Percentiles rank a stretch among this genome's conserved stretches.
Conservation (phyloP, 2,329 filamentous ascomycete genomes). For the Fusarium albosuccineum region DNA sequence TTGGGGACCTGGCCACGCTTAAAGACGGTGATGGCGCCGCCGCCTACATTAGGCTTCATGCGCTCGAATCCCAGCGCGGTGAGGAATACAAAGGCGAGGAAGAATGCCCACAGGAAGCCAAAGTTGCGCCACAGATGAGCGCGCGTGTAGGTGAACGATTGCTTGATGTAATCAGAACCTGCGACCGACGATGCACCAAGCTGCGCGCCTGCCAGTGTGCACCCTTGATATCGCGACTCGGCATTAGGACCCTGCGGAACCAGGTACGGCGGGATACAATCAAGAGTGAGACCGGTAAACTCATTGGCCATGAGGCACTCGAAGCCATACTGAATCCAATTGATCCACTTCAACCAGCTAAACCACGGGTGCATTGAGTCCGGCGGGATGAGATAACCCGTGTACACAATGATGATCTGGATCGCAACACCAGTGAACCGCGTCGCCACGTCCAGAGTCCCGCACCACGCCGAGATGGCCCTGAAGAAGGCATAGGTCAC, state of each 20-base stretch:
- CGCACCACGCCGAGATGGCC: conserved; percentile 69
- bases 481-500: conserved; percentile 71
- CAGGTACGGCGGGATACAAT: conserved; percentile 69
- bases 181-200: conserved; percentile 60
- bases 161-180: conserved; percentile 68
- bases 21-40: conserved; percentile 70
- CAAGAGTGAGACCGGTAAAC: conserved; percentile 66
- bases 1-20: conserved; percentile 75
- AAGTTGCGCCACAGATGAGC: conserved; percentile 81
- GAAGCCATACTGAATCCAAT: conserved; percentile 76
- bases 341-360: conserved; percentile 79
- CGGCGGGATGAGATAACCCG: conserved; percentile 73
- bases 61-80: conserved; percentile 78
- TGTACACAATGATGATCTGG: conserved; percentile 75
- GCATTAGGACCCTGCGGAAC: conserved; percentile 61
- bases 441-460: conserved; percentile 73
- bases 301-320: conserved; percentile 78
- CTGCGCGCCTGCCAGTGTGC: conserved; percentile 63
- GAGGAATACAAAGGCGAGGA: conserved; percentile 78
- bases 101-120: conserved; percentile 81
- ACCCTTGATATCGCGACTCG: conserved; percentile 62
- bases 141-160: conserved; percentile 67
- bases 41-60: conserved; percentile 71
- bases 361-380: conserved; percentile 67
- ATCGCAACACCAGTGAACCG: conserved; percentile 68